A percentile compares a stretch with the other conserved stretches of the same genome.
Evolutionary conservation across 2,329 filamentous ascomycete species (phyloP).

Genomic region (Annulohypoxylon truncatum): DNA sequence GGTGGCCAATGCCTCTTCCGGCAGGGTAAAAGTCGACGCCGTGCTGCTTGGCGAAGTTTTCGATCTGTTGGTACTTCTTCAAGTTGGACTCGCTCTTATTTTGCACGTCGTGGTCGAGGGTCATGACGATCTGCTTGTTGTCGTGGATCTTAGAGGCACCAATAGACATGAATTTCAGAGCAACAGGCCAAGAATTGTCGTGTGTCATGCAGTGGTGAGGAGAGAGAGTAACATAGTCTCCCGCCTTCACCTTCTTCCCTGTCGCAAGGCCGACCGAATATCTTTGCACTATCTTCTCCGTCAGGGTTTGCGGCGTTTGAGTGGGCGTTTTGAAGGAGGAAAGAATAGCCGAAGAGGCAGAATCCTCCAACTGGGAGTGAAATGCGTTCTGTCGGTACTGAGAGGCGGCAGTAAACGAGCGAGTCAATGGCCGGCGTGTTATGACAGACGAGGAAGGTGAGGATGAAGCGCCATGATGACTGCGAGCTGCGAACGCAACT

Average conservation of each 20-base stretch:
- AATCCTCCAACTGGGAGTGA: slow-evolving; percentile 22
- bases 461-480: background rate
- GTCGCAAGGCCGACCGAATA: slow-evolving; percentile 79
- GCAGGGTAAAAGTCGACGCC: slow-evolving; percentile 80
- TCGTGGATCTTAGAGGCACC: slow-evolving; percentile 80
- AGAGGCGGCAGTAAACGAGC: slow-evolving; percentile 2
- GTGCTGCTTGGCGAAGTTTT: slow-evolving; percentile 82
- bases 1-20: slow-evolving; percentile 22
- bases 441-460: background rate
- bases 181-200: slow-evolving; percentile 78
- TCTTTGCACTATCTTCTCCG: slow-evolving; percentile 90
- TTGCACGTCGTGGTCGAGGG: slow-evolving; percentile 62
- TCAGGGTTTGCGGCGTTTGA: slow-evolving; percentile 77
- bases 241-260: slow-evolving; percentile 79
- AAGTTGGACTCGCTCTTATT: slow-evolving; percentile 77
- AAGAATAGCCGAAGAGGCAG: slow-evolving; percentile 11
- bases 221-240: slow-evolving; percentile 84
- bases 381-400: slow-evolving; percentile 18
- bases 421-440: background rate
- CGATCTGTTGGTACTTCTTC: slow-evolving; percentile 86
- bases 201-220: slow-evolving; percentile 70
- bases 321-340: slow-evolving; percentile 8
- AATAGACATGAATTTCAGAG: slow-evolving; percentile 82
- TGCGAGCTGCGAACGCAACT: slow-evolving; percentile 1
- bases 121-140: slow-evolving; percentile 80